phyloP scores from a whole-genome alignment of 1,284 basidiomycete species.

The Ceratobasidium theobromae region DNA sequence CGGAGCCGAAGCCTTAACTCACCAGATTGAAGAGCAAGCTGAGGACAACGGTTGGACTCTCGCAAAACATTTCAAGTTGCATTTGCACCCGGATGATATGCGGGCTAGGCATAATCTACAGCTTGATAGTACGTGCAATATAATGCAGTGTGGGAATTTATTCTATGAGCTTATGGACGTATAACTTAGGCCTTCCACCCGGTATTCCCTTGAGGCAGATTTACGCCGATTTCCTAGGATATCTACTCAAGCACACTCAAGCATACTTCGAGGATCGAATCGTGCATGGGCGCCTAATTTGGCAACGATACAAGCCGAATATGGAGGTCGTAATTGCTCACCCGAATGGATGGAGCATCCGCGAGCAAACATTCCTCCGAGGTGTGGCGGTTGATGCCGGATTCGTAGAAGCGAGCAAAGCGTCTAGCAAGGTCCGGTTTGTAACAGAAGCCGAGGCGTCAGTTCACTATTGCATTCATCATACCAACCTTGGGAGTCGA shows the following conservation, averaged over 20 bases:
- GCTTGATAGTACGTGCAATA: neutral
- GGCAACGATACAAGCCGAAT: neutral
- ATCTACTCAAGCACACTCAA: conserved; percentile 29
- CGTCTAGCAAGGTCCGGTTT: conserved; percentile 26
- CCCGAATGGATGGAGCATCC: conserved; percentile 33
- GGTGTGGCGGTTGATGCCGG: conserved; percentile 26
- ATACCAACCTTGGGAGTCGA: conserved; percentile 4
- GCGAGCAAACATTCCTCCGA: conserved; percentile 31
- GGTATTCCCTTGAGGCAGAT: conserved; percentile 6
- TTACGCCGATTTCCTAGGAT: conserved; percentile 30
- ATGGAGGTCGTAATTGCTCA: conserved; percentile 32
- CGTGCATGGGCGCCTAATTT: conserved; percentile 5
- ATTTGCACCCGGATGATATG: conserved; percentile 30
- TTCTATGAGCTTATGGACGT: neutral
- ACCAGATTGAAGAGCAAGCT: neutral
- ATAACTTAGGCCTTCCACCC: conserved; percentile 1
- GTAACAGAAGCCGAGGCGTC: conserved; percentile 36
- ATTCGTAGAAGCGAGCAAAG: neutral
- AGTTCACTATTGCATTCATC: conserved; percentile 34
- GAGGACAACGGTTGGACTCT: conserved; percentile 28
- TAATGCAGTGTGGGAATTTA: neutral
- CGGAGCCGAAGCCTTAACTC: conserved; percentile 25
- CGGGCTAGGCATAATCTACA: neutral
- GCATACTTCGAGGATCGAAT: conserved; percentile 22
- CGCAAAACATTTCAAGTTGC: conserved; percentile 32